Conservation (phyloP, 1,139 yeast genomes). For the Hyphopichia burtonii region DNA sequence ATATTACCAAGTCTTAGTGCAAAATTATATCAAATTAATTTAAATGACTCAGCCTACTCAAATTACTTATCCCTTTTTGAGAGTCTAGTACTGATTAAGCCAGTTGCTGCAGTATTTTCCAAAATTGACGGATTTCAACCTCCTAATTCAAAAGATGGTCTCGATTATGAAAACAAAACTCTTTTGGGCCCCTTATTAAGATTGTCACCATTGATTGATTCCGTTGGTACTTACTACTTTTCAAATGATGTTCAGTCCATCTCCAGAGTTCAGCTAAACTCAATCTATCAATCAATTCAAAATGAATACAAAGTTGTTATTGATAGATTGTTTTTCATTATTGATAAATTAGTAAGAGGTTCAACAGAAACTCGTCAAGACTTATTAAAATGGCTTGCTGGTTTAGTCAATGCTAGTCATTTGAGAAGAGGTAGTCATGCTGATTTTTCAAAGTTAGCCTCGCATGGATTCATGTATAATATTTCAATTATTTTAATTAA, state of each 20-base stretch:
- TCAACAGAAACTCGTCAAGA: constrained; percentile 62
- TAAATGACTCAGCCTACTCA: constrained; percentile 50
- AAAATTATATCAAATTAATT: constrained; percentile 26
- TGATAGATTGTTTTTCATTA: constrained; percentile 63
- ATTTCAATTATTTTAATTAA: constrained; percentile 64
- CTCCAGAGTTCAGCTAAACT: constrained; percentile 41
- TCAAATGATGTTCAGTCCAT: constrained; percentile 40
- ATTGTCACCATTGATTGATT: constrained; percentile 64
- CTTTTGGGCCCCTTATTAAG: constrained; percentile 76
- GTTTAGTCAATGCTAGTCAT: constrained; percentile 75
- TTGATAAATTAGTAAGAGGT: constrained; percentile 77
- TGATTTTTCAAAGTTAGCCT: constrained; percentile 61
- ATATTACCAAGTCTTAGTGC: constrained; percentile 50
- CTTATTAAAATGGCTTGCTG: constrained; percentile 67
- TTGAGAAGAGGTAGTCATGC: constrained; percentile 87
- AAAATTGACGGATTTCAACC: constrained; percentile 56
- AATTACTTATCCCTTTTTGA: constrained; percentile 56
- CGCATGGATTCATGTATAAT: constrained; percentile 84
- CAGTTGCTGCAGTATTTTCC: constrained; percentile 61
- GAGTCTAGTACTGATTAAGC: constrained; percentile 57
- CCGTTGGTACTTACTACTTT: constrained; percentile 44
- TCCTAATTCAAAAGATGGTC: constrained; percentile 37
- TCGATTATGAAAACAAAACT: constrained; percentile 58
- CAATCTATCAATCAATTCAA: constrained; percentile 56
- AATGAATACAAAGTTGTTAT: constrained; percentile 56